Evolutionary conservation across 1,284 basidiomycete species (phyloP).

Genomic region (Lignosus rhinocerotis): DNA sequence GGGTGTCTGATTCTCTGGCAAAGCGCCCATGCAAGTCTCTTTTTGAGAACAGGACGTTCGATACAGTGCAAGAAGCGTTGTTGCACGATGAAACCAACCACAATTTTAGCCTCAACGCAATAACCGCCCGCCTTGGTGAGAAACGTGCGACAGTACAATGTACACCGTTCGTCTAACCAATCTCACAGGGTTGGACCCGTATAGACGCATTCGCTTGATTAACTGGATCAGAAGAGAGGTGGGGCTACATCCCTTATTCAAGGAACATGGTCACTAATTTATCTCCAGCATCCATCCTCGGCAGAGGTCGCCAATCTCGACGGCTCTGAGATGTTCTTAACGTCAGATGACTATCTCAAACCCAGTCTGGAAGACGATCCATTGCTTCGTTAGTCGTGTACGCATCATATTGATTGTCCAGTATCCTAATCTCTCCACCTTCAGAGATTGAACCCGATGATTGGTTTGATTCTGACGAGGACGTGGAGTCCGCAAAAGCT

Average conservation of each 20-base stretch:
- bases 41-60: conserved; percentile 73
- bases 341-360: conserved; percentile 75
- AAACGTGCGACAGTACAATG: conserved; percentile 1
- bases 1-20: conserved; percentile 67
- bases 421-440: background rate
- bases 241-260: conserved; percentile 12
- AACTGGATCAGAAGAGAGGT: conserved; percentile 84
- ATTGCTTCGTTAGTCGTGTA: conserved; percentile 71
- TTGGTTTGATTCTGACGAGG: conserved; percentile 75
- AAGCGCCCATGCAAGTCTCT: conserved; percentile 68
- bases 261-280: conserved; percentile 3
- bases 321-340: conserved; percentile 63
- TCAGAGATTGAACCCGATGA: conserved; percentile 63
- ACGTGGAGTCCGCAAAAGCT: conserved; percentile 26
- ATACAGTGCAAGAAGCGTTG: conserved; percentile 62
- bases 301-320: conserved; percentile 47
- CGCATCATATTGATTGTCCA: background rate
- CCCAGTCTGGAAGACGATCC: conserved; percentile 85
- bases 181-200: conserved; percentile 54
- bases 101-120: conserved; percentile 61
- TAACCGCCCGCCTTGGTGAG: conserved; percentile 55
- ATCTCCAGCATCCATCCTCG: conserved; percentile 51
- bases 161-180: conserved; percentile 10
- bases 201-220: conserved; percentile 77
- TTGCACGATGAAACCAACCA: conserved; percentile 64